These are phyloP conservation scores for Vickermania ingenoplastis DNA, from an alignment of 208 protist genomes.

Conservation along the genomic window DNA sequence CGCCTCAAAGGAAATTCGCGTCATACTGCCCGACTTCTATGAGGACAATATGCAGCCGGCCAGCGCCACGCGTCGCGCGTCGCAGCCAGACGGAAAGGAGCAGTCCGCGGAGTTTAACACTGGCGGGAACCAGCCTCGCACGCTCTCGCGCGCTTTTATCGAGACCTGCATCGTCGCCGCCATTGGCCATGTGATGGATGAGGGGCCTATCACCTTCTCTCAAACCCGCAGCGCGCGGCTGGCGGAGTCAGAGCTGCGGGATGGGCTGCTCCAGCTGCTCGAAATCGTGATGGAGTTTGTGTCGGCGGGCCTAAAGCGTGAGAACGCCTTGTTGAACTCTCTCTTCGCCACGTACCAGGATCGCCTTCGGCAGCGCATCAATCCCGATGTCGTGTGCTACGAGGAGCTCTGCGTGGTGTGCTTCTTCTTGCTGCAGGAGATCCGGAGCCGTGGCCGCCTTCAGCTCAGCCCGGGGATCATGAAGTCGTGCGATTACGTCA, in stretches of 20 bases:
- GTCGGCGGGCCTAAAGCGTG: background rate
- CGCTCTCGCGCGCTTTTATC: background rate
- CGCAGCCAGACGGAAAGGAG: background rate
- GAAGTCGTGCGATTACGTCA: background rate
- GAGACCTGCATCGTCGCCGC: background rate
- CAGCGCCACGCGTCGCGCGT: background rate
- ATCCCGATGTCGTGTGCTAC: background rate
- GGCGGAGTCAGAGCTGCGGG: background rate
- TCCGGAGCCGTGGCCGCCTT: background rate
- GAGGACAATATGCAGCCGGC: background rate
- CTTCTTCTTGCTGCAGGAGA: background rate
- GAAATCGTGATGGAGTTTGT: constrained; percentile 3
- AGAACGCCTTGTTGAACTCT: background rate
- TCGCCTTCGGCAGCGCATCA: background rate
- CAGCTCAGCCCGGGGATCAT: background rate
- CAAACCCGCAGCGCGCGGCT: background rate
- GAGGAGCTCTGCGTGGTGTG: background rate
- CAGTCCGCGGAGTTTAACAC: background rate
- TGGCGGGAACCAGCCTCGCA: background rate
- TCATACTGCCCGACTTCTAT: background rate
- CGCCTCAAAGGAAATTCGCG: background rate
- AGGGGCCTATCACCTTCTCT: background rate
- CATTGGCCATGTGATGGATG: background rate
- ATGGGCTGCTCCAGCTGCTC: constrained; percentile 2
- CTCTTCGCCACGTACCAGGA: background rate